Conservation (phyloP, 2,329 filamentous ascomycete genomes). For the Alternaria gaisen region DNA sequence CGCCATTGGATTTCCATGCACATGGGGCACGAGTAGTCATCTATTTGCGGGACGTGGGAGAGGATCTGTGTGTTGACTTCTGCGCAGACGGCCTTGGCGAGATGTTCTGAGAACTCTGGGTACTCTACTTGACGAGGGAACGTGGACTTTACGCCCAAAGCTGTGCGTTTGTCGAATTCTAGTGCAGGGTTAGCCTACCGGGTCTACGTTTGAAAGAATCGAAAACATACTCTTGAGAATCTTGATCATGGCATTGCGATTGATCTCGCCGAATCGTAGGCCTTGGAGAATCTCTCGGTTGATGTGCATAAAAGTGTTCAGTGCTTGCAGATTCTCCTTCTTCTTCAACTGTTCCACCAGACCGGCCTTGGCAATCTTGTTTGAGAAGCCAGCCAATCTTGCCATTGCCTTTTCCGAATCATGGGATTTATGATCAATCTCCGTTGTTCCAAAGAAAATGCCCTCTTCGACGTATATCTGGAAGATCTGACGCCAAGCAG, state of each 20-base stretch:
- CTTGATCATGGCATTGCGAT: constrained; percentile 78
- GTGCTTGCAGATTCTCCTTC: constrained; percentile 69
- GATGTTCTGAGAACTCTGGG: constrained; percentile 68
- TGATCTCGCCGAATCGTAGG: constrained; percentile 85
- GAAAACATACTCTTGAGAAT: constrained; percentile 79
- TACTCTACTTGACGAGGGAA: constrained; percentile 67
- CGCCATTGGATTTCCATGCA: constrained; percentile 83
- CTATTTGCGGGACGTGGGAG: constrained; percentile 78
- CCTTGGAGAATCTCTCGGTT: constrained; percentile 81
- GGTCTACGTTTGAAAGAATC: not conserved
- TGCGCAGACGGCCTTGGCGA: constrained; percentile 79
- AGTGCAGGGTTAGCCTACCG: not conserved
- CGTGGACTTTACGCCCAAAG: constrained; percentile 70
- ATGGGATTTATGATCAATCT: constrained; percentile 73
- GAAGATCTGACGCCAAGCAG: constrained; percentile 82
- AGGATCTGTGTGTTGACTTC: constrained; percentile 77
- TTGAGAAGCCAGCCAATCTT: constrained; percentile 76
- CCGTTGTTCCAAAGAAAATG: constrained; percentile 82
- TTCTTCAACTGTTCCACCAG: constrained; percentile 70
- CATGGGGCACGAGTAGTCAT: constrained; percentile 84
- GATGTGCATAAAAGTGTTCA: constrained; percentile 74
- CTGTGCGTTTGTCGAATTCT: constrained; percentile 89
- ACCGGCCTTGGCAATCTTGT: constrained; percentile 68
- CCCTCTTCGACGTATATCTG: constrained; percentile 81
- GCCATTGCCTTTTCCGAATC: constrained; percentile 71